Evolutionary conservation across 768 basidiomycete species (phyloP).

Genomic region (Macrolepiota dolichaula): DNA sequence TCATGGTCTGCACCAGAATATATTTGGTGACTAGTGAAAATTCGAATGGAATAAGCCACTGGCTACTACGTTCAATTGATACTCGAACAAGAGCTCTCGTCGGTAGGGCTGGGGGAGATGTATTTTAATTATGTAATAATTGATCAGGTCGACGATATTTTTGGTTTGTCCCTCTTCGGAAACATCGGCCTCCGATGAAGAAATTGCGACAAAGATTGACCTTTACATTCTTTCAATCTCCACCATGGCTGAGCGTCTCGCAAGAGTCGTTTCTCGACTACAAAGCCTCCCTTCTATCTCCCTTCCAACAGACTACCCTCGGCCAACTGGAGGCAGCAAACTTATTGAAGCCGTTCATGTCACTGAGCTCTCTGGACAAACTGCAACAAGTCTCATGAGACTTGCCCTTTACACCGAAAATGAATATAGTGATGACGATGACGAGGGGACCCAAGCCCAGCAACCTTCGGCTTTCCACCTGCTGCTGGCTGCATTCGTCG

Average conservation of each 20-base stretch:
- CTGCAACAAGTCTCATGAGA: conserved; percentile 77
- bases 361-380: conserved; percentile 67
- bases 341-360: conserved; percentile 83
- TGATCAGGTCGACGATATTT: conserved; percentile 15
- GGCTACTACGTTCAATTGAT: no score
- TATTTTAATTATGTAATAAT: conserved; percentile 1
- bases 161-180: not conserved
- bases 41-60: no score
- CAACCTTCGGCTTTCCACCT: conserved; percentile 87
- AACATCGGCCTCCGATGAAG: not conserved
- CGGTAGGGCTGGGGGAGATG: no score
- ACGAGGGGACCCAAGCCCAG: conserved; percentile 28
- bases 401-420: conserved; percentile 72
- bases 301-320: conserved; percentile 93
- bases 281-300: conserved; percentile 86
- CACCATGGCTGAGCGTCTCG: conserved; percentile 45
- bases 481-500: conserved; percentile 86
- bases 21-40: no score
- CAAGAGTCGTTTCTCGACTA: conserved; percentile 60
- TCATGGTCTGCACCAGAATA: no score
- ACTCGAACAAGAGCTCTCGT: no score
- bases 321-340: conserved; percentile 68
- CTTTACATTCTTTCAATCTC: not conserved
- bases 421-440: conserved; percentile 48
- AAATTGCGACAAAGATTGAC: not conserved